Percentiles rank a stretch among this genome's conserved stretches.
Evolutionary conservation across 2,329 filamentous ascomycete genomes (phyloP).

Genomic region (Thelonectria discophora): DNA sequence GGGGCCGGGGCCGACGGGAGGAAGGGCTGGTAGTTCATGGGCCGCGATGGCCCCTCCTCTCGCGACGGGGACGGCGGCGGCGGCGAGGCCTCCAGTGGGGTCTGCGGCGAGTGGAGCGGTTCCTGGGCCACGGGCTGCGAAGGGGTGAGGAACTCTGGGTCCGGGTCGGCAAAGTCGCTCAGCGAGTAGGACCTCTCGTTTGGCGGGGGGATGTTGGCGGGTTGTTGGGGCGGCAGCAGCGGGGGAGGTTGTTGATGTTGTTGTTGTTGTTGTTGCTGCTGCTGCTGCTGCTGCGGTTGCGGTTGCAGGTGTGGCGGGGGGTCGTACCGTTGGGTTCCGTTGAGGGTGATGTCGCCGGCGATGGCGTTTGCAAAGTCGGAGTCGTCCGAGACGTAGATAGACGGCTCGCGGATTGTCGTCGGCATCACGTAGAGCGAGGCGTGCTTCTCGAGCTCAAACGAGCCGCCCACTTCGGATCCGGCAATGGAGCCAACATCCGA

Average conservation of each 20-base stretch:
- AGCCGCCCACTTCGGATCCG: constrained; percentile 65
- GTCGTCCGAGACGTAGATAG: constrained; percentile 69
- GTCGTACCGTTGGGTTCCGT: constrained; percentile 35
- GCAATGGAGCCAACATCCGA: constrained; percentile 65
- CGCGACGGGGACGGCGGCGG: constrained; percentile 9
- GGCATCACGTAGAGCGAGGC: constrained; percentile 61
- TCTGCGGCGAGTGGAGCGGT: constrained; percentile 32
- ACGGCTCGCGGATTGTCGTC: constrained; percentile 59
- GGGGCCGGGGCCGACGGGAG: constrained; percentile 52
- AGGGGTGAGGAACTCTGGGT: constrained; percentile 49
- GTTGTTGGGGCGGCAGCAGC: constrained; percentile 20
- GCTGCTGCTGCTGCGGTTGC: constrained; percentile 20
- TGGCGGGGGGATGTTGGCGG: constrained; percentile 25
- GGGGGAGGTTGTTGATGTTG: constrained; percentile 21
- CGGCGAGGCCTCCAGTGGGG: constrained; percentile 29
- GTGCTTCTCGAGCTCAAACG: constrained; percentile 72
- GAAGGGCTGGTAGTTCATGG: constrained; percentile 28
- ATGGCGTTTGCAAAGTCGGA: constrained; percentile 57
- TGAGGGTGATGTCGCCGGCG: constrained; percentile 44
- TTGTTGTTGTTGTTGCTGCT: too few relatives aligned
- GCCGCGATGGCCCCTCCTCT: constrained; percentile 28
- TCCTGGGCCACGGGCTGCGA: constrained; percentile 44
- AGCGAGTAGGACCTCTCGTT: constrained; percentile 49
- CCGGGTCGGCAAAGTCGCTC: constrained; percentile 53
- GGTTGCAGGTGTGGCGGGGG: constrained; percentile 29